Evolutionary conservation across 164 flowering plant species (phyloP), one percentile per base, ranked within the genome.

Genomic region (Tetracentron sinense): DNA sequence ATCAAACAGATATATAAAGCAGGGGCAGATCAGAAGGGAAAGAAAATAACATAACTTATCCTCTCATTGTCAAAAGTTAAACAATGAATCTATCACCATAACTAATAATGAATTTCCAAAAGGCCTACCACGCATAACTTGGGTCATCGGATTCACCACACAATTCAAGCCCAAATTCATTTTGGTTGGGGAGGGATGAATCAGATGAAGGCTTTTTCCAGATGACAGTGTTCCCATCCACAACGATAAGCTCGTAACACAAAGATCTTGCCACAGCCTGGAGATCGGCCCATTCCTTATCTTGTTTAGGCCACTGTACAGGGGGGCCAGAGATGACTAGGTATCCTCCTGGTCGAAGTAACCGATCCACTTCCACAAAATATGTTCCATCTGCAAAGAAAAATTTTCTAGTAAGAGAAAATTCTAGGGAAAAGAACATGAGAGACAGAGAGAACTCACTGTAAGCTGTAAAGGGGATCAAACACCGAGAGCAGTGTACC

Each of bases 251-350:
- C 74, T 95, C 97, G 77, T 86, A 95, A 72, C 97, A 92, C 77
- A 90, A 78, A 26, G 90, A 79, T 69, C 85, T 82, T 42, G 96
- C 99, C 46, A 85, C 86, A 68, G 85, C 84, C 78, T 95, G 99
- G 56, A 95, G 92, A 78, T 95, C 97, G 42, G 89, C 89, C 99
- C 99, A 95, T 75, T 95, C 99, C 70, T 92, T 95, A 62, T 92
- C 97, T 79, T 85, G 96, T 69, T 90, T 90, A 15, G 88, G 74
- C 99, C 97, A 92, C 72, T 89, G 90, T 7, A 95, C 97, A 52
- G 99, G 97, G 28, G 99, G 99, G 21, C 97, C 99, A 75, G 97
- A 92, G 46, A 92, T 90, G 35, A 95, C 96, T 7, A 92, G 63
- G 67, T 92, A 90, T 29, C 97, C 99, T 59, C 94, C 97, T 0